Conservation (phyloP, 148 eudicot genomes). For the Vaccinium macrocarpon region DNA sequence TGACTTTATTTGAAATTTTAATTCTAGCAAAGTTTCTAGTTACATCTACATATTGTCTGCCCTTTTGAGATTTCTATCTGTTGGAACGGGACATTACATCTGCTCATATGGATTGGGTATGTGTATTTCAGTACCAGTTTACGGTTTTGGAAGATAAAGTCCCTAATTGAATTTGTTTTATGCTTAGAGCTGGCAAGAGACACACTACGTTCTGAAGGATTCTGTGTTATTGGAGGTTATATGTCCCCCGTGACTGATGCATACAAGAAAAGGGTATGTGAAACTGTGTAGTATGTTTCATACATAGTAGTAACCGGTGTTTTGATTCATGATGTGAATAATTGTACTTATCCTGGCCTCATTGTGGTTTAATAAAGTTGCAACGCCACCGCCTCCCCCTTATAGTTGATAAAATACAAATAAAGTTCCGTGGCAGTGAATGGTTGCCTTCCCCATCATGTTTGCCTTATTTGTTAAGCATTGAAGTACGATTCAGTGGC, state of each 20-base stretch:
- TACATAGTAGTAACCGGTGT: not conserved
- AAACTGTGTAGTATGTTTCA: constrained; percentile 9
- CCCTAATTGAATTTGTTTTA: constrained; percentile 12
- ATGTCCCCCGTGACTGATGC: constrained; percentile 97
- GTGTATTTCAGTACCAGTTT: not conserved
- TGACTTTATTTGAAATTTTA: not conserved
- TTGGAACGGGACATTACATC: not conserved
- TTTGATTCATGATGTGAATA: not conserved
- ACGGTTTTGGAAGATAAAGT: not conserved
- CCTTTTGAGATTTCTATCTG: not conserved
- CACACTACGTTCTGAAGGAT: constrained; percentile 71
- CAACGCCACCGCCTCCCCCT: not conserved
- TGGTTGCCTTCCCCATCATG: not conserved
- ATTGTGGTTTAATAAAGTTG: not conserved
- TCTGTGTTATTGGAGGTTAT: constrained; percentile 83
- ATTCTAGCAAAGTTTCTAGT: not conserved
- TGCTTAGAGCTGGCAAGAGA: constrained; percentile 83
- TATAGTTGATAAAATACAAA: not conserved
- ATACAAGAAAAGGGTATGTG: constrained; percentile 69
- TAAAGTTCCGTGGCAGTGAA: not conserved
- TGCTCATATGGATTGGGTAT: not conserved
- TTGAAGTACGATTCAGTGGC: not conserved
- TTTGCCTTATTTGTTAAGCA: not conserved
- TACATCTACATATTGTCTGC: not conserved
- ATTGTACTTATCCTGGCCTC: not conserved